Evolutionary conservation across 208 protist genomes (phyloP), one percentile per base, ranked within the genome.

Genomic region (Phytomonas sp.): DNA sequence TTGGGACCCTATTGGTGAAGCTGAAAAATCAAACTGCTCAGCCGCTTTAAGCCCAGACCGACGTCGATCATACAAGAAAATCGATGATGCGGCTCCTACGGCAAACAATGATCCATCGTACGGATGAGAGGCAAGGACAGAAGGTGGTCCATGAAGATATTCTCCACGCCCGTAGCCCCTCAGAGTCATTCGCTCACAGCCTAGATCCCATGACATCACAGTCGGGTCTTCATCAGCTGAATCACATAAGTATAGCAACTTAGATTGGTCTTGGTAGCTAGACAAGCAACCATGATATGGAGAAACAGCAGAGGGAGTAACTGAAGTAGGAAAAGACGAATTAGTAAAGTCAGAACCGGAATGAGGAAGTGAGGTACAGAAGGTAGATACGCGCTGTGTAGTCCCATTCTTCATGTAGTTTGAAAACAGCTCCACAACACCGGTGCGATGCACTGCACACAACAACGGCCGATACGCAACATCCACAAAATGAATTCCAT

Each of bases 401-500:
- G 69, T 68, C 42, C 61, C 56, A 30, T 29, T 66, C 60, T 77
- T 63, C 0, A 77, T 77, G 69, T 89, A 90, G 62, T 71, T 75
- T 10, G 77, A 74, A 63, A 92, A 81, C 1, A 95, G 56, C 70
- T 88, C 79, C 10, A 93, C 87, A 1, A 80, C 74, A 10, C 90
- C 90, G 12, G 79, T 83, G 69, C 81, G 83, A 56, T 79, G 79
- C 62, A 95, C 87, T 4, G 75, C 79, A 67, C 90, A 95, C 31
- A 95, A 76, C 45, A 95, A 67, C 19, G 83, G 69, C 45, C 67
- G 83, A 59, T 88, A 78, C 3, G 83, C 80, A 34, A 81, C 71
- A 67, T 95, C 90, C 23, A 95, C 69, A 52, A 92, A 67, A 78
- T 95, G 90, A 66, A 92, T 40, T 45, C 79, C 82, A 26, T 72